These are phyloP conservation scores for Cutaneotrichosporon mucoides DNA, from an alignment of 1,284 basidiomycete genomes.

Conservation along the genomic window DNA sequence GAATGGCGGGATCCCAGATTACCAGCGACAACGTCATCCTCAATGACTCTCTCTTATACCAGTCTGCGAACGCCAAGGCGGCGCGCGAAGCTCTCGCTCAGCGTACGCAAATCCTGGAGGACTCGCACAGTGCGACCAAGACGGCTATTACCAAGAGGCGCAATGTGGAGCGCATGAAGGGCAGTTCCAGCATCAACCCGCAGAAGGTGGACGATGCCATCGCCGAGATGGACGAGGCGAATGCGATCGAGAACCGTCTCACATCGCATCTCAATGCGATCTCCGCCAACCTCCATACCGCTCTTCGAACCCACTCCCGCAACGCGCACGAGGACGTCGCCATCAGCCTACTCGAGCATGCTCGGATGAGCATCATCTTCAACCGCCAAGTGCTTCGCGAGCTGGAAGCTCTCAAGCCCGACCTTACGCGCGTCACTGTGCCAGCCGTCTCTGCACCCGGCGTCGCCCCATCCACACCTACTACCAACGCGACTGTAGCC, in stretches of 20 bases:
- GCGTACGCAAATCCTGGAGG: constrained; percentile 81
- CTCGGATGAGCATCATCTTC: constrained; percentile 81
- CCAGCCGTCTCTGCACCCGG: not conserved
- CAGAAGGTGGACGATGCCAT: constrained; percentile 87
- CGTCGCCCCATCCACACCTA: not conserved
- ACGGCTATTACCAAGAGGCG: constrained; percentile 83
- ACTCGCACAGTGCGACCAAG: constrained; percentile 85
- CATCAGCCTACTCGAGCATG: constrained; percentile 80
- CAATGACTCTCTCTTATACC: constrained; percentile 86
- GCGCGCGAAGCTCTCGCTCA: constrained; percentile 79
- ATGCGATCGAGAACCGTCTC: constrained; percentile 77
- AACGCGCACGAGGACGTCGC: constrained; percentile 85
- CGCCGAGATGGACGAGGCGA: constrained; percentile 89
- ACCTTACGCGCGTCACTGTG: constrained; percentile 53
- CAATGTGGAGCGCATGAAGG: constrained; percentile 83
- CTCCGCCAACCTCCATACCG: constrained; percentile 80
- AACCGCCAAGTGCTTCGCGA: constrained; percentile 82
- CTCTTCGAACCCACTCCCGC: constrained; percentile 73
- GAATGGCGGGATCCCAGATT: constrained; percentile 73
- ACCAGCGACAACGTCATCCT: constrained; percentile 88
- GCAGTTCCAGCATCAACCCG: constrained; percentile 76
- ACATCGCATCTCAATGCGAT: constrained; percentile 78
- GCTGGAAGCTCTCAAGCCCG: constrained; percentile 73
- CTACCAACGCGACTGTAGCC: not conserved
- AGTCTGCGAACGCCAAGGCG: constrained; percentile 87